A percentile compares a stretch with the other conserved stretches of the same genome.
phyloP scores from a whole-genome alignment of 495 filamentous ascomycete genomes.

The Bacidia rubella region DNA sequence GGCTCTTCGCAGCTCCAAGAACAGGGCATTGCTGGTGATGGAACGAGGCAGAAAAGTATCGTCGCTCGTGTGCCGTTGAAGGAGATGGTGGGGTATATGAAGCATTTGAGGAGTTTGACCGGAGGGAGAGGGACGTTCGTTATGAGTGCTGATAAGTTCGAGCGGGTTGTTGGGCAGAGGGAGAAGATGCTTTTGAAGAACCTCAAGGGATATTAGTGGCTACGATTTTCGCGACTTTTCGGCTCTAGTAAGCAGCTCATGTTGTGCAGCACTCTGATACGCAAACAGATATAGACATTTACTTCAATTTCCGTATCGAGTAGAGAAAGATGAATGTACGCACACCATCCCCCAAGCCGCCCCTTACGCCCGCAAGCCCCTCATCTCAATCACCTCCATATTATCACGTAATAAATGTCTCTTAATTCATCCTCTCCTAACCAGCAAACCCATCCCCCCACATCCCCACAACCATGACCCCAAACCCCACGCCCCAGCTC shows the following conservation, averaged over 20 bases:
- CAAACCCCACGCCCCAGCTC: constrained; percentile 52
- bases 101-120: constrained; percentile 76
- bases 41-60: constrained; percentile 41
- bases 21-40: constrained; percentile 9
- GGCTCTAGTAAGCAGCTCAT: too few species aligned
- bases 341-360: background rate
- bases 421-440: background rate
- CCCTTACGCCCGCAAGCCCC: background rate
- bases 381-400: background rate
- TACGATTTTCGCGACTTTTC: background rate
- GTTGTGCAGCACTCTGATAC: too few species aligned
- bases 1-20: constrained; percentile 22
- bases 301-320: background rate
- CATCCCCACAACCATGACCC: constrained; percentile 67
- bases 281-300: too few species aligned
- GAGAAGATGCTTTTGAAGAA: constrained; percentile 43
- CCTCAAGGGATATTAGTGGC: constrained; percentile 23
- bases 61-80: constrained; percentile 78
- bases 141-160: constrained; percentile 83
- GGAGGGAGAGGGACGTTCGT: constrained; percentile 82
- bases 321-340: background rate
- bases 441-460: constrained; percentile 60
- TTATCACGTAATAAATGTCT: background rate
- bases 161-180: constrained; percentile 59
- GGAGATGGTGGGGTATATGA: constrained; percentile 95